A percentile compares a stretch with the other conserved stretches of the same genome.
These are phyloP conservation scores for Pseudocercospora crystallina DNA, from an alignment of 2,329 filamentous ascomycete genomes.

Conservation along the genomic window DNA sequence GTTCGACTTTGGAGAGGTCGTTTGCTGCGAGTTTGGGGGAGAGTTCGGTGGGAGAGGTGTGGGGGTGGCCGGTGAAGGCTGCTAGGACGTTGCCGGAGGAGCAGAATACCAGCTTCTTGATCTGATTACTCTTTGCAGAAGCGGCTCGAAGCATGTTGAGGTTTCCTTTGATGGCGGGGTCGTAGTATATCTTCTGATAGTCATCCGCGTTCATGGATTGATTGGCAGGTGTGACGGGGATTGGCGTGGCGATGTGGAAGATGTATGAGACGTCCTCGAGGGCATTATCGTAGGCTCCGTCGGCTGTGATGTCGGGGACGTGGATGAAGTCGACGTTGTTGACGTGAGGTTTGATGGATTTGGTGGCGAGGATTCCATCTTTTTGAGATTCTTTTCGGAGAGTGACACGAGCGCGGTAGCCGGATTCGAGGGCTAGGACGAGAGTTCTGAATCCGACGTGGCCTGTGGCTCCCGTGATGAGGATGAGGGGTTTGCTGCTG, in stretches of 20 bases:
- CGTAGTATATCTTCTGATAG: constrained; percentile 24
- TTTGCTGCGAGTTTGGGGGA: no score
- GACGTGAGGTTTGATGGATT: not conserved
- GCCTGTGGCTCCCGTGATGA: constrained; percentile 32
- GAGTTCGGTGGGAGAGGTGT: no score
- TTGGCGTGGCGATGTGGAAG: constrained; percentile 35
- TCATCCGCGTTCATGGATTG: constrained; percentile 12
- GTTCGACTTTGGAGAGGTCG: no score
- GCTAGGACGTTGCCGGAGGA: no score
- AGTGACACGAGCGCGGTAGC: constrained; percentile 22
- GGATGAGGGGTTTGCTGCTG: constrained; percentile 1
- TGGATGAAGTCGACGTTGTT: constrained; percentile 17
- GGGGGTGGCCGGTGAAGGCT: no score
- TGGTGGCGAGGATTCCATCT: not conserved
- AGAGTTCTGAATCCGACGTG: constrained; percentile 33
- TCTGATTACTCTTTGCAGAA: constrained; percentile 16
- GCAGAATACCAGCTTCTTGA: constrained; percentile 18
- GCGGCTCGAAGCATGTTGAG: constrained; percentile 28
- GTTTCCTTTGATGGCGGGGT: constrained; percentile 33
- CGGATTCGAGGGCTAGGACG: constrained; percentile 19
- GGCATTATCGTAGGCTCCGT: constrained; percentile 18
- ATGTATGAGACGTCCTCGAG: constrained; percentile 30
- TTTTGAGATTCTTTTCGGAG: constrained; percentile 18
- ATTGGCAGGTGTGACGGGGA: constrained; percentile 11
- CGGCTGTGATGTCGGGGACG: constrained; percentile 18